Base-by-base conservation (phyloP, 2,329 filamentous ascomycete genomes). In the Gaeumannomyces tritici region DNA sequence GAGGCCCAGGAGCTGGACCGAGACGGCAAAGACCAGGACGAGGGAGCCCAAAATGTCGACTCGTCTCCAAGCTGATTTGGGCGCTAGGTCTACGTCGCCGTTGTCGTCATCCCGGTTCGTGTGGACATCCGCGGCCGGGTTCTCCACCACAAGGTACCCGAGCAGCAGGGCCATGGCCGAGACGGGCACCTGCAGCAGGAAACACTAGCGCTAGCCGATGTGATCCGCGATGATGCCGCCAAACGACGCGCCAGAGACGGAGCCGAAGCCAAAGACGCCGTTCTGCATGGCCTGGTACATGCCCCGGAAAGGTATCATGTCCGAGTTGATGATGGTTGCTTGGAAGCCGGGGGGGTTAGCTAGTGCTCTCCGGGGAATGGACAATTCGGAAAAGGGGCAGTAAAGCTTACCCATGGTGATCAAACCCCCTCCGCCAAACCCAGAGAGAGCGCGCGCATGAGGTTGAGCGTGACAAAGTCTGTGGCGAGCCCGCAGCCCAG, bases 121-220 rank as follows among this genome's bases (percentile, higher is more conserved):
- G n/a, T 33, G 21, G 21, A 21, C 18, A 51, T 51, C 42, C 42
- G n/a, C n/a, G 12, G 27, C 26, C n/a, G 78, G 77, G 62, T 84
- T 77, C 61, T 77, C 73, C 55, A 88, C 75, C 1, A 84, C 83
- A 2, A 83, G 66, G 42, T 76, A 77, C 0, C 84, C 85, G 13
- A 84, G 73, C 0, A 79, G 54, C 0, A 87, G 74, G 0, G 84
- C 85, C n/a, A 81, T 67, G 1, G 79, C 64, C 0, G 83, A 86
- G 0, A 88, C 70, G 0, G 86, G 86, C 0, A 86, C 81, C 67
- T 89, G 86, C 2, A 86, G 73, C 4, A 86, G 68, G 64, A 89
- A 89, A 62, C 83, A 87, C 80, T 83, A 88, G 27, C 88, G 78
- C 87, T 87, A 90, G 12, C 87, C 87, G 27, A 90, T 77, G 1